Evolutionary conservation across 768 basidiomycete species (phyloP), one percentile per base, ranked within the genome.

Genomic region (Crassisporium funariophilum): DNA sequence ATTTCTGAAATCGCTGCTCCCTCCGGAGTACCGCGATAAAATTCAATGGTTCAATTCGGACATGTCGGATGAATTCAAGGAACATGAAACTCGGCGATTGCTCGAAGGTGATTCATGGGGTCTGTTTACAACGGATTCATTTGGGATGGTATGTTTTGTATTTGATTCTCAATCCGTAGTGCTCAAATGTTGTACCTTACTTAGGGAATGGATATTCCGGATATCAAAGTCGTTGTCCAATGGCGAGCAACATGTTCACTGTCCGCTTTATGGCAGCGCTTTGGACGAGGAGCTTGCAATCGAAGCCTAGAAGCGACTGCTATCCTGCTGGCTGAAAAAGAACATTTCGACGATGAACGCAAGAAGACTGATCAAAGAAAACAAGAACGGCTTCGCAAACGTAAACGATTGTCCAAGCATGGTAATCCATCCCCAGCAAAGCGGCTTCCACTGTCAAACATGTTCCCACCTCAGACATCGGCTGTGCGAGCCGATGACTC

Each of bases 221-320:
- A 64, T 44, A 64, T 74, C 3, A 23, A 47, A 7, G 35, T 72
- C n/a, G 61, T 73, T n/a, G 59, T 74, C 12, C 72, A 72, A 40
- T 73, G 55, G 54, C 40, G 43, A n/a, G 62, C 50, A 0, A 58
- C 56, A 4, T 63, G 60, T 44, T 41, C 46, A 19, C 25, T 69
- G 5, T 47, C 52, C 3, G 55, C 60, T 0, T 44, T 72, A 3
- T 65, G 63, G 67, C 71, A 74, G 47, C 47, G 62, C 1, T 60
- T 69, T 40, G 70, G 71, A 2, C 59, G 57, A 12, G 68, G 50
- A 2, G 69, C 53, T 12, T 41, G 54, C 5, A 52, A 45, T 17
- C 46, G 41, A 1, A 16, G 25, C 1, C 11, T 8, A 3, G 43
- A 37, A 12, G 67, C 45, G 4, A 61, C 49, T 4, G 60, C 55